phyloP scores from a whole-genome alignment of 1,284 basidiomycete genomes.

The Hemileccinum hortonii region DNA sequence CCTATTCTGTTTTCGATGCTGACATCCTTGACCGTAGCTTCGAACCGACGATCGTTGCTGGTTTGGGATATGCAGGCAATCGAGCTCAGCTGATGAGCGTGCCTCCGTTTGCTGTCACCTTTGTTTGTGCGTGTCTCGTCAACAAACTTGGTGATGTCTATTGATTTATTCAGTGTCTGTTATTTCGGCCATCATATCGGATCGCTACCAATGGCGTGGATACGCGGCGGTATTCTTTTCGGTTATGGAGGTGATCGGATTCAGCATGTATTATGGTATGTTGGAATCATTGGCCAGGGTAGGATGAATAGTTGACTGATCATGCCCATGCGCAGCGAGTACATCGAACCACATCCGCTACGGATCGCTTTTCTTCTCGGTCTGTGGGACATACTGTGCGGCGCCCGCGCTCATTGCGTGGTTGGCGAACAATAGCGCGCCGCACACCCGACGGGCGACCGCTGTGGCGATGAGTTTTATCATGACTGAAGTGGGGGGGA shows the following conservation, averaged over 20 bases:
- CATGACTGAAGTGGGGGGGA: constrained; percentile 54
- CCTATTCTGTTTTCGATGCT: not conserved
- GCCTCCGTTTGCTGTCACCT: constrained; percentile 46
- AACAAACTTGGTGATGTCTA: not conserved
- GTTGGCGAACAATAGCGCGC: constrained; percentile 60
- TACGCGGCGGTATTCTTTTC: constrained; percentile 37
- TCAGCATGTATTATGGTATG: constrained; percentile 49
- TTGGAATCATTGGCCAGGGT: not conserved
- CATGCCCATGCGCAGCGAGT: constrained; percentile 7
- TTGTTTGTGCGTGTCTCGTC: constrained; percentile 35
- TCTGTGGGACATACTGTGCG: constrained; percentile 44
- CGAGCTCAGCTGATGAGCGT: constrained; percentile 51
- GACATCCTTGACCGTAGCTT: constrained; percentile 39
- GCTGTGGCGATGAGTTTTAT: constrained; percentile 52
- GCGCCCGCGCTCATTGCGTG: constrained; percentile 50
- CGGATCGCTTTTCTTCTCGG: constrained; percentile 50
- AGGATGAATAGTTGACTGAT: not conserved
- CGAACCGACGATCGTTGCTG: constrained; percentile 50
- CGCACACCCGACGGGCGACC: constrained; percentile 54
- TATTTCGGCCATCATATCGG: constrained; percentile 31
- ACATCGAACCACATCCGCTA: constrained; percentile 42
- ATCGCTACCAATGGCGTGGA: constrained; percentile 47
- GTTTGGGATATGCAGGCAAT: constrained; percentile 44
- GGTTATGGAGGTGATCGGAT: constrained; percentile 42
- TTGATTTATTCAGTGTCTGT: not conserved